Evolutionary conservation across 2,329 filamentous ascomycete species (phyloP).

Genomic region (Phoma herbarum): DNA sequence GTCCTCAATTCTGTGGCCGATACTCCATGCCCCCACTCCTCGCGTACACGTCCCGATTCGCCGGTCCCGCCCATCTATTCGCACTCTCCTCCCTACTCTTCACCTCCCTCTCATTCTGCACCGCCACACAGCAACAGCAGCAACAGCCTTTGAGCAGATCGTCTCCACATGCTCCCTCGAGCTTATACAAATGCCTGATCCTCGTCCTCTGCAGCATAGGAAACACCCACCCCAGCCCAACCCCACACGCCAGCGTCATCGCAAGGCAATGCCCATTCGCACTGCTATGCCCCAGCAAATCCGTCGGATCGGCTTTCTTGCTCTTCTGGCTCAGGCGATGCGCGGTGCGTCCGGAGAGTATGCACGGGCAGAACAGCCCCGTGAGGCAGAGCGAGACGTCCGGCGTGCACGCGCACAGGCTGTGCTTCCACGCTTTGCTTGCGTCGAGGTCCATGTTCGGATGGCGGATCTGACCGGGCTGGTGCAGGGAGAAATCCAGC

Average conservation of each 20-base stretch:
- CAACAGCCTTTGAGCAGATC: constrained; percentile 52
- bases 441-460: constrained; percentile 49
- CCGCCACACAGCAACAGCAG: constrained; percentile 54
- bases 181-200: constrained; percentile 56
- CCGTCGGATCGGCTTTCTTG: constrained; percentile 52
- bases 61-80: constrained; percentile 51
- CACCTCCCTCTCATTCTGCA: constrained; percentile 59
- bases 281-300: constrained; percentile 49
- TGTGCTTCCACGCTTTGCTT: constrained; percentile 43
- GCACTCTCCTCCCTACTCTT: constrained; percentile 54
- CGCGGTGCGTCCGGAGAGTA: constrained; percentile 55
- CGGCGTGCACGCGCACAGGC: constrained; percentile 46
- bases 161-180: constrained; percentile 47
- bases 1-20: constrained; percentile 40
- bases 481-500: constrained; percentile 46
- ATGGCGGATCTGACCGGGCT: constrained; percentile 54
- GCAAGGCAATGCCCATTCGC: constrained; percentile 54
- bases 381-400: constrained; percentile 51
- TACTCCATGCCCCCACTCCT: constrained; percentile 47
- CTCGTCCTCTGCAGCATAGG: constrained; percentile 50
- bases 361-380: constrained; percentile 55
- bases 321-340: constrained; percentile 53
- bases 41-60: constrained; percentile 44
- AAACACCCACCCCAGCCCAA: constrained; percentile 52
- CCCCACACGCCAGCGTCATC: constrained; percentile 49